Base-by-base conservation (phyloP, 768 basidiomycete genomes). In the Mycena pura region DNA sequence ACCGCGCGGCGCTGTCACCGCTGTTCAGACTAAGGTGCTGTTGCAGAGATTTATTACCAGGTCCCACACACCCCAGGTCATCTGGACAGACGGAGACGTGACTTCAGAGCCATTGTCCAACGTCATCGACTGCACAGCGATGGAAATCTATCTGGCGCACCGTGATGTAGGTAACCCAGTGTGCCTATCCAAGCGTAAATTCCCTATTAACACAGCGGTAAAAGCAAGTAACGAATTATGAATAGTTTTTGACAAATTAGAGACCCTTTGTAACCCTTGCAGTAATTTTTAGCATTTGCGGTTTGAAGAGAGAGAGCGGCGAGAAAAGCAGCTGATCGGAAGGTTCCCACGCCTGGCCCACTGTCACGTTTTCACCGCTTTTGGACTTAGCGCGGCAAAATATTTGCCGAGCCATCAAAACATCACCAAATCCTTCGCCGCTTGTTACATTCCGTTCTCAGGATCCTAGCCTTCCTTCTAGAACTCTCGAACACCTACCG, bases 31-130 rank as follows among this genome's bases (percentile, higher is more conserved):
- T n/a, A n/a, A n/a, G n/a, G n/a, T n/a, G n/a, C n/a, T n/a, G n/a
- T n/a, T n/a, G n/a, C n/a, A n/a, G n/a, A n/a, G n/a, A n/a, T n/a
- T n/a, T n/a, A n/a, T n/a, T n/a, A n/a, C n/a, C n/a, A n/a, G n/a
- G n/a, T n/a, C n/a, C n/a, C n/a, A n/a, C n/a, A n/a, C n/a, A n/a
- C n/a, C n/a, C 34, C 51, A 61, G 32, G 36, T 61, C 27, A 24
- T 43, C 11, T 61, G 59, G 59, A 32, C 19, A 8, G 59, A 61
- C 24, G 31, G 34, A 7, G 59, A 61, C 28, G 27, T 29, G 14
- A 61, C 59, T 32, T 61, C 51, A 52, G 59, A 61, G 27, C 49
- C 50, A 28, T 31, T 61, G 36, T 19, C 10, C 13, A 61, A 11
- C 13, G 51, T 54, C 14, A 31, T 46, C 25, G 45, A 54, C 40